These are phyloP conservation scores for Eucommia ulmoides DNA, from an alignment of 257 asterid genomes.

Conservation along the genomic window DNA sequence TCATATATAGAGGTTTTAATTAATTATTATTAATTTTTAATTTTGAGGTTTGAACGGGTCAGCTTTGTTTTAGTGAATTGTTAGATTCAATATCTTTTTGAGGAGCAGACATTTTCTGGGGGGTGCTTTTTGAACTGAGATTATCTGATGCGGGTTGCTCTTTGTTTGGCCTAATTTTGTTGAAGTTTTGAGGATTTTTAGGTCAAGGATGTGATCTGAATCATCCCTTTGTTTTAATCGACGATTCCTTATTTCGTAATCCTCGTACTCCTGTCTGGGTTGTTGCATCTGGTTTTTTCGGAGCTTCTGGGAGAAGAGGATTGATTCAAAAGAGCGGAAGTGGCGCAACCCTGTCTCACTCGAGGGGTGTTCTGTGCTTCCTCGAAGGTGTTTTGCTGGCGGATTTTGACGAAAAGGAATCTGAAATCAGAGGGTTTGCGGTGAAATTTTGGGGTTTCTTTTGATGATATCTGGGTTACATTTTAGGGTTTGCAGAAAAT, in stretches of 20 bases:
- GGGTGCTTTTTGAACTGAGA: conserved; percentile 16
- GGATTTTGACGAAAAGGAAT: conserved; percentile 8
- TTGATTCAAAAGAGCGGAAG: conserved; percentile 4
- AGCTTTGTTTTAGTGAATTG: conserved; percentile 32
- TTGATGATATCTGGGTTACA: conserved; percentile 18
- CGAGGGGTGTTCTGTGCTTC: conserved; percentile 26
- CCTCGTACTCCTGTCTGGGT: conserved; percentile 5
- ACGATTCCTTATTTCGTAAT: too few species aligned
- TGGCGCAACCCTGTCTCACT: conserved; percentile 18
- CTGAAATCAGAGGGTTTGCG: conserved; percentile 6
- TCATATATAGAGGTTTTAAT: neutral
- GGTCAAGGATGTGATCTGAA: conserved; percentile 37
- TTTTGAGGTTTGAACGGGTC: conserved; percentile 32
- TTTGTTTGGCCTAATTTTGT: conserved; percentile 13
- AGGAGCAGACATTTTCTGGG: conserved; percentile 21
- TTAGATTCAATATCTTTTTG: conserved; percentile 27
- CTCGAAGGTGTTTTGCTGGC: conserved; percentile 16
- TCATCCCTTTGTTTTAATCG: conserved; percentile 13
- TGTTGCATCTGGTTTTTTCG: conserved; percentile 14
- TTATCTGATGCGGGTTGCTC: conserved; percentile 23
- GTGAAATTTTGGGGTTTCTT: conserved; percentile 5
- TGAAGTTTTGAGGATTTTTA: neutral
- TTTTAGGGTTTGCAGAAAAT: conserved; percentile 32
- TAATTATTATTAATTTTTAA: conserved; percentile 1
- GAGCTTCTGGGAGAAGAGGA: conserved; percentile 10